Base-by-base conservation (phyloP, 1,139 yeast species). In the Hanseniaspora sp. region DNA sequence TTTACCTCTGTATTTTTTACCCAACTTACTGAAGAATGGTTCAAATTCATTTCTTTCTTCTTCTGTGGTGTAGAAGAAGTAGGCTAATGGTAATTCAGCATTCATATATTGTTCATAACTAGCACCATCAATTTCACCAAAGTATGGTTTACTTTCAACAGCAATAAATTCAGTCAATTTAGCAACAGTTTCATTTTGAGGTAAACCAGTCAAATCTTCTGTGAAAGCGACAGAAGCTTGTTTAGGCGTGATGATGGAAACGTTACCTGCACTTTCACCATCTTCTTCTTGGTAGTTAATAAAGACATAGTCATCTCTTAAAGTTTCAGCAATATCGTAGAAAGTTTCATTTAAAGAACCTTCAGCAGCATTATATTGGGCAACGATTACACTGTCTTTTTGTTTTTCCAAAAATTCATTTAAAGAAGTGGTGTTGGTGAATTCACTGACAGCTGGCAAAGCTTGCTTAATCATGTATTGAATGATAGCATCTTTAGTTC, bases 41-140 rank as follows among this genome's bases (percentile, higher is more conserved):
- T 72, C 72, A 60, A 79, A 76, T 35, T 73, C 74, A 45, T 72
- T 78, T 68, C 83, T 80, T 72, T 86, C 83, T 61, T 81, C 90
- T 48, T 75, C 77, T 52, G 76, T 71, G 60, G 77, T 81, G 74
- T 84, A 86, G 74, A 92, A 94, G 68, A 86, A 80, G 76, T 88
- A 92, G 57, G 87, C 94, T 62, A 92, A 73, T 60, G 98, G 98
- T 55, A 80, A 63, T 47, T 80, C 77, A 54, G 88, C 73, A 57
- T 77, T 71, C 77, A 86, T 79, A 74, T 90, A 92, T 56, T 76
- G 68, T 70, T 78, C 73, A 76, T 84, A 92, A 59, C 95, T 84
- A 57, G 79, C 76, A 61, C 95, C 92, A 65, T 82, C 81, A 60
- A 92, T 81, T 69, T 90, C 97, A 64, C 96, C 97, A 64, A 92